A percentile compares a stretch with the other conserved stretches of the same genome.
Conservation (phyloP, 495 filamentous ascomycete species). For the Aspergillus affinis region DNA sequence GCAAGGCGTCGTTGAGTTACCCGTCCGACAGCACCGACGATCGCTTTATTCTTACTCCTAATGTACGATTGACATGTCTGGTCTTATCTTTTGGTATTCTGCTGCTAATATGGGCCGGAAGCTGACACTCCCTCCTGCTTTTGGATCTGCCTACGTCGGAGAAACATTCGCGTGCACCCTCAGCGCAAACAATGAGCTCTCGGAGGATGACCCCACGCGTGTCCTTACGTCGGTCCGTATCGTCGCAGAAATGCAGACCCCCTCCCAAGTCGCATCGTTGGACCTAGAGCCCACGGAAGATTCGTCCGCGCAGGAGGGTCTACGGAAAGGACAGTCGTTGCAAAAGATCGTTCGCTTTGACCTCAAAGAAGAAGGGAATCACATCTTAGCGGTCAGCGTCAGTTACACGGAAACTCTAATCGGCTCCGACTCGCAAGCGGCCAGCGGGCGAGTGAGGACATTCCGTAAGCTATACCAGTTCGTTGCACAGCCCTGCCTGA, state of each 20-base stretch:
- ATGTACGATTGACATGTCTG: conserved; percentile 37
- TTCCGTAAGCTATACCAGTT: conserved; percentile 98
- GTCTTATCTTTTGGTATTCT: neutral
- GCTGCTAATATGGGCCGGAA: conserved; percentile 20
- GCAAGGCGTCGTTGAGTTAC: conserved; percentile 52
- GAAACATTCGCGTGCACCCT: conserved; percentile 94
- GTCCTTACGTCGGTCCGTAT: conserved; percentile 74
- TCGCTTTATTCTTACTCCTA: conserved; percentile 60
- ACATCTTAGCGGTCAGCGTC: conserved; percentile 91
- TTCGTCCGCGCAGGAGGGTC: conserved; percentile 40
- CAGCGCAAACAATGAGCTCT: conserved; percentile 86
- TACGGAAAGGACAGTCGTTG: conserved; percentile 66
- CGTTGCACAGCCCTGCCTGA: conserved; percentile 81
- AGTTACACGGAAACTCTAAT: conserved; percentile 72
- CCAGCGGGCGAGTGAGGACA: conserved; percentile 71
- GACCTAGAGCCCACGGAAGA: conserved; percentile 51
- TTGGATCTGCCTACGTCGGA: conserved; percentile 92
- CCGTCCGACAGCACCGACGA: conserved; percentile 47
- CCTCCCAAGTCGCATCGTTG: conserved; percentile 58
- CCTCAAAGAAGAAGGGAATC: conserved; percentile 89
- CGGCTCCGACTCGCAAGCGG: conserved; percentile 55
- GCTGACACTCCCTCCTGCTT: conserved; percentile 89
- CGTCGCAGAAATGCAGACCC: conserved; percentile 92
- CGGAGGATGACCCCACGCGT: conserved; percentile 41
- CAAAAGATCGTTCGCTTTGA: conserved; percentile 85